Evolutionary conservation across 305 asterid species (phyloP), one percentile per base, ranked within the genome.

Genomic region (Ajuga reptans): DNA sequence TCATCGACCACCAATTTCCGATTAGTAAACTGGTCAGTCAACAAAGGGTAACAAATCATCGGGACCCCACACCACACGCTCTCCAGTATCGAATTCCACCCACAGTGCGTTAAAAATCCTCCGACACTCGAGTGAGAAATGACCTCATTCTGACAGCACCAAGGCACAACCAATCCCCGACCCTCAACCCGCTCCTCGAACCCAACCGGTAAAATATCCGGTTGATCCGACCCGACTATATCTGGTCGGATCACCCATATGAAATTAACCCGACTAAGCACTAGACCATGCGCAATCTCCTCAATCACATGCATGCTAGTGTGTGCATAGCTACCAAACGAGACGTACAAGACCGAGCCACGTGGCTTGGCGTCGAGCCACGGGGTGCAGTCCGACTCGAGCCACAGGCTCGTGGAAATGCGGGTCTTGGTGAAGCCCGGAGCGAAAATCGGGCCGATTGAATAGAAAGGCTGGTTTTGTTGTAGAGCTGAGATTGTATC

Each of bases 181-280:
- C 54, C 75, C 14, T 36, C 36, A 2, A 72, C 33, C 67, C 37
- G 55, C 1, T 72, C 69, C 47, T 58, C 64, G 12, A 80, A 84
- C 11, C 83, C 79, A 3, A 16, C 63, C 5, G 86, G 87, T 9
- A 80, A 65, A 21, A 77, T 41, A 31, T 82, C 75, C 6, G 61
- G 66, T 6, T 81, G 83, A 4, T 75, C 76, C 0, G 82, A 79
- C 17, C 82, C 72, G 1, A 83, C 84, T 15, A 81, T 80, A 45
- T 83, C 89, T 0, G 85, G 79, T 7, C 86, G 79, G 62, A 84
- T 70, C 55, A 81, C 89, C 87, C 89, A 86, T 21, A 86, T 11
- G 58, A 86, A 86, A 42, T 75, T 53, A 8, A 78, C 83, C 51
- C 78, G 71, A 66, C 87, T 85, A 0, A 66, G 72, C 14, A 80